These are phyloP conservation scores for Termitomyces sp. DNA, from an alignment of 768 basidiomycete species.

Conservation along the genomic window DNA sequence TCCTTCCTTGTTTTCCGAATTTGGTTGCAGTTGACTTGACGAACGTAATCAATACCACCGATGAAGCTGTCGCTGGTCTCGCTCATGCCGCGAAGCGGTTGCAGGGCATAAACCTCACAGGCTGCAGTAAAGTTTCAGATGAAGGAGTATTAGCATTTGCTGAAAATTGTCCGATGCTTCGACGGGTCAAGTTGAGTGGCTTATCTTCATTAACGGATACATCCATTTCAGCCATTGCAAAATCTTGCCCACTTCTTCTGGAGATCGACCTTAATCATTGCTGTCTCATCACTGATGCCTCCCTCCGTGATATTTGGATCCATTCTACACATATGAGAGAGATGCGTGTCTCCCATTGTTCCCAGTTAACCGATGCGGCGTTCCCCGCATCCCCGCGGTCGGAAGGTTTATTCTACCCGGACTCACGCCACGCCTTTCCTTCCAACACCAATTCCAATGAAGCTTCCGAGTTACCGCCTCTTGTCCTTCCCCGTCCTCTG, in stretches of 20 bases:
- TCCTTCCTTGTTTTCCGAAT: slow-evolving; percentile 67
- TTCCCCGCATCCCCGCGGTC: slow-evolving; percentile 69
- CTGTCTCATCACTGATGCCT: slow-evolving; percentile 65
- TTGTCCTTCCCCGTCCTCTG: slow-evolving; percentile 57
- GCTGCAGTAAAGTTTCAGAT: slow-evolving; percentile 79
- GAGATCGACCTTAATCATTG: slow-evolving; percentile 93
- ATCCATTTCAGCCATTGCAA: slow-evolving; percentile 70
- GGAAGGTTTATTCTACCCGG: slow-evolving; percentile 24
- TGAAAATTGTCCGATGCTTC: slow-evolving; percentile 63
- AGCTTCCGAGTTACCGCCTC: slow-evolving; percentile 51
- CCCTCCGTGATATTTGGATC: slow-evolving; percentile 81
- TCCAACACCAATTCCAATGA: slow-evolving; percentile 23
- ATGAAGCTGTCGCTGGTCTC: slow-evolving; percentile 66
- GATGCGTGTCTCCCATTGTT: slow-evolving; percentile 78
- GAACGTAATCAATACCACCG: slow-evolving; percentile 61
- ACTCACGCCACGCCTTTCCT: slow-evolving; percentile 39
- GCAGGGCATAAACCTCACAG: slow-evolving; percentile 88
- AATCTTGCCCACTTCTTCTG: slow-evolving; percentile 77
- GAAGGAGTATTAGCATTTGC: slow-evolving; percentile 74
- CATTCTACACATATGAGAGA: slow-evolving; percentile 83
- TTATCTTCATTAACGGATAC: slow-evolving; percentile 71
- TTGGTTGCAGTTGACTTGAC: slow-evolving; percentile 85
- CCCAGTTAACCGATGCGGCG: slow-evolving; percentile 71
- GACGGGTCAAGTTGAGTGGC: slow-evolving; percentile 85
- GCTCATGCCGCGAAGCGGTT: slow-evolving; percentile 65